phyloP scores from a whole-genome alignment of 495 filamentous ascomycete species.

The Aspergillus sparsus region DNA sequence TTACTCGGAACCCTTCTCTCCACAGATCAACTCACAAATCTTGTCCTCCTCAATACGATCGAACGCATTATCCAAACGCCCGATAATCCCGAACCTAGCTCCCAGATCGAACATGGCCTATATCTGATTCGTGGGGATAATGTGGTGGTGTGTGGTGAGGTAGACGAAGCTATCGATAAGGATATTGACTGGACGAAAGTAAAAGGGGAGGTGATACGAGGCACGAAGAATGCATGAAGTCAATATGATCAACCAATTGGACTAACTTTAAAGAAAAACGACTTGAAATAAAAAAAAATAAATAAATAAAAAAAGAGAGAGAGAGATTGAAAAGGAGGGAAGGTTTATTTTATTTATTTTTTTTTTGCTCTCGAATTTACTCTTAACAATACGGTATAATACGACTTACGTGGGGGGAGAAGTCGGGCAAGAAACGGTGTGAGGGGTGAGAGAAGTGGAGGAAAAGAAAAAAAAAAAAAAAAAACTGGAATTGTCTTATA shows the following conservation, averaged over 20 bases:
- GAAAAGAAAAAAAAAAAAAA: no score
- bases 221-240: constrained; percentile 72
- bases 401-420: no score
- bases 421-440: no score
- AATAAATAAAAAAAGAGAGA: no score
- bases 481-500: no score
- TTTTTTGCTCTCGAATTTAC: no score
- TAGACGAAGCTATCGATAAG: constrained; percentile 83
- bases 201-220: constrained; percentile 77
- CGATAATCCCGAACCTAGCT: constrained; percentile 80
- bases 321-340: no score
- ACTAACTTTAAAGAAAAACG: no score
- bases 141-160: constrained; percentile 84
- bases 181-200: constrained; percentile 92
- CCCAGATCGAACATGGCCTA: constrained; percentile 79
- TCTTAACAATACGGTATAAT: no score
- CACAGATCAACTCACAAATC: constrained; percentile 90
- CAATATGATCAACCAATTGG: not conserved
- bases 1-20: constrained; percentile 79
- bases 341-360: no score
- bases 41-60: constrained; percentile 80
- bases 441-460: no score
- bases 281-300: no score
- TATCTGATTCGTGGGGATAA: constrained; percentile 95
- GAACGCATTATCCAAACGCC: constrained; percentile 85